phyloP scores from a whole-genome alignment of 345 rosid species.

The Eucalyptus marginata region DNA sequence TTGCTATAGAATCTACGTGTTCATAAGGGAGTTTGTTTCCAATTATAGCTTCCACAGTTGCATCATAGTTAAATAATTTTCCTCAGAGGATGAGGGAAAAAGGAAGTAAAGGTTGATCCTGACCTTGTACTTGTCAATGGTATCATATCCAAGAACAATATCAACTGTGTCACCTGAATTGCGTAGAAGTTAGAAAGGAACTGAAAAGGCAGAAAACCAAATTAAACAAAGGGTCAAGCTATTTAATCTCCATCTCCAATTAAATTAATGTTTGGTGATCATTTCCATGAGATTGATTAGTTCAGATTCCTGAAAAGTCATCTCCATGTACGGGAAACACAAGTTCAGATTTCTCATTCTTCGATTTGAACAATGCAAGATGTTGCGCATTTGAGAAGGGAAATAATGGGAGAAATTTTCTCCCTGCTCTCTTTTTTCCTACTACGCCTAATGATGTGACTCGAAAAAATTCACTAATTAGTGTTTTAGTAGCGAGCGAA shows the following conservation, averaged over 20 bases:
- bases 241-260: neutral
- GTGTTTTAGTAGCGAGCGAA: neutral
- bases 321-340: neutral
- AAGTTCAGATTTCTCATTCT: neutral
- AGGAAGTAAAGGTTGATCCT: neutral
- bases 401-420: no score
- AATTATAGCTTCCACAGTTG: neutral
- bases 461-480: neutral
- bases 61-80: neutral
- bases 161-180: slow-evolving; percentile 34
- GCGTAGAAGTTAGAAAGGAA: neutral
- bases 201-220: neutral
- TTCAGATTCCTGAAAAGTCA: neutral
- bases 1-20: neutral
- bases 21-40: neutral
- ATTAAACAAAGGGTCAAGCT: neutral
- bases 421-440: neutral
- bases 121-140: slow-evolving; percentile 38
- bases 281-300: neutral
- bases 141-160: slow-evolving; percentile 43
- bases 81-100: neutral
- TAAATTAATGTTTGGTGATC: neutral
- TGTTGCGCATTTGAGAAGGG: neutral
- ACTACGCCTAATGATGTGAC: neutral
- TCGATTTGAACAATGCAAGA: neutral